Conservation (phyloP, 345 rosid genomes). For the Diplotaxis tenuifolia region DNA sequence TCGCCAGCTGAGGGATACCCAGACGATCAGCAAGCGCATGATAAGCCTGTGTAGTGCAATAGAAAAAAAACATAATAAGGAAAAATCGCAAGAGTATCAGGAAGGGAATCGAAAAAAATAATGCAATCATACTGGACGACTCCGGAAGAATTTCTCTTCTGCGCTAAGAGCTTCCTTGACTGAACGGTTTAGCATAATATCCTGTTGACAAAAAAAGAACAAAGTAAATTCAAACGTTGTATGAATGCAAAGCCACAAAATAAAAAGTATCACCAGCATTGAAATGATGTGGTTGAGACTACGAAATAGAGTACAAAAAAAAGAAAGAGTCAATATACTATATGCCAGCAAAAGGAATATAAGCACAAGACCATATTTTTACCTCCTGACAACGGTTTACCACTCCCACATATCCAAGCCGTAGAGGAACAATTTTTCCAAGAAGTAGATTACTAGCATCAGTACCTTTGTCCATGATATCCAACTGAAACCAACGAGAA, state of each 20-base stretch:
- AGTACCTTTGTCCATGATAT: conserved; percentile 76
- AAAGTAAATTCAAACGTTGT: neutral
- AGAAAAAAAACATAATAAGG: neutral
- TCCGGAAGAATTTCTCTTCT: conserved; percentile 54
- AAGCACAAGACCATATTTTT: conserved; percentile 19
- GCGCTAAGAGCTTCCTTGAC: conserved; percentile 55
- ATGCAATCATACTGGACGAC: conserved; percentile 47
- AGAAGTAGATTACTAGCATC: conserved; percentile 59
- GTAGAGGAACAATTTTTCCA: conserved; percentile 61
- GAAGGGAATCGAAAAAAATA: conserved; percentile 18
- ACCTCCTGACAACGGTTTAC: conserved; percentile 78
- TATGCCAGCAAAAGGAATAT: conserved; percentile 10
- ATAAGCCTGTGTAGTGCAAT: conserved; percentile 48
- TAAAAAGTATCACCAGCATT: neutral
- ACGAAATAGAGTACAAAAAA: neutral
- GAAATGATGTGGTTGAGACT: neutral
- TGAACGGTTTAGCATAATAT: conserved; percentile 52
- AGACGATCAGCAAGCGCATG: conserved; percentile 56
- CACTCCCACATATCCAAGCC: conserved; percentile 69
- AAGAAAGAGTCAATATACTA: neutral
- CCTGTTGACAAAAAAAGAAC: conserved; percentile 39
- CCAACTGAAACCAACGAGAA: conserved; percentile 48
- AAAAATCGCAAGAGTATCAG: conserved; percentile 15
- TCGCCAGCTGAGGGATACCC: conserved; percentile 69
- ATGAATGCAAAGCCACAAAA: conserved; percentile 13